phyloP scores from a whole-genome alignment of 441 rosid genomes.

The Erodium moschatum region DNA sequence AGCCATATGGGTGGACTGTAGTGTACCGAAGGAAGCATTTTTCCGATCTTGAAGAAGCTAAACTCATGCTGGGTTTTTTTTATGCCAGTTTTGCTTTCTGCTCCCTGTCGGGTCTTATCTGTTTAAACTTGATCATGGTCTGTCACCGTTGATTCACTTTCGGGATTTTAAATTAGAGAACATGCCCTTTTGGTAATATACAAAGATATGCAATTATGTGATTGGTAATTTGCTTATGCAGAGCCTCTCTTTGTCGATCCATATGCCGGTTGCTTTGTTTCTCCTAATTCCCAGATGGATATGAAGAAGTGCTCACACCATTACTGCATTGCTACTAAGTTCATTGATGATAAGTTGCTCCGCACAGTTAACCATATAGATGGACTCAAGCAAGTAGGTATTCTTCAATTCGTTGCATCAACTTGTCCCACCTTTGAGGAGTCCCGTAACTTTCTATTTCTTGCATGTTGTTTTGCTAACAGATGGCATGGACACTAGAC shows the following conservation, averaged over 20 bases:
- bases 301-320: constrained; percentile 36
- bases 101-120: neutral
- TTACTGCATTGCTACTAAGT: constrained; percentile 71
- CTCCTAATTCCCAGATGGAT: constrained; percentile 37
- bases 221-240: constrained; percentile 25
- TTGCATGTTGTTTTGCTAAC: constrained; percentile 79
- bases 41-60: neutral
- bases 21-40: neutral
- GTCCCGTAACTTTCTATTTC: constrained; percentile 16
- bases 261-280: constrained; percentile 74
- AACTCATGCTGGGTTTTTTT: neutral
- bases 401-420: neutral
- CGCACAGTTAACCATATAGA: constrained; percentile 46
- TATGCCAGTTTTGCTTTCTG: neutral
- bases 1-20: neutral
- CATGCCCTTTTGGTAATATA: neutral
- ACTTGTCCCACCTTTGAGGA: constrained; percentile 3
- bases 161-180: neutral
- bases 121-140: neutral
- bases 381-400: constrained; percentile 68
- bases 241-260: constrained; percentile 85
- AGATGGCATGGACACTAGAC: constrained; percentile 94
- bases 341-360: constrained; percentile 73
- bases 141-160: neutral
- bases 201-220: neutral